Evolutionary conservation across 345 rosid genomes (phyloP), one percentile per base, ranked within the genome.

Genomic region (Euphorbia pulcherrima): DNA sequence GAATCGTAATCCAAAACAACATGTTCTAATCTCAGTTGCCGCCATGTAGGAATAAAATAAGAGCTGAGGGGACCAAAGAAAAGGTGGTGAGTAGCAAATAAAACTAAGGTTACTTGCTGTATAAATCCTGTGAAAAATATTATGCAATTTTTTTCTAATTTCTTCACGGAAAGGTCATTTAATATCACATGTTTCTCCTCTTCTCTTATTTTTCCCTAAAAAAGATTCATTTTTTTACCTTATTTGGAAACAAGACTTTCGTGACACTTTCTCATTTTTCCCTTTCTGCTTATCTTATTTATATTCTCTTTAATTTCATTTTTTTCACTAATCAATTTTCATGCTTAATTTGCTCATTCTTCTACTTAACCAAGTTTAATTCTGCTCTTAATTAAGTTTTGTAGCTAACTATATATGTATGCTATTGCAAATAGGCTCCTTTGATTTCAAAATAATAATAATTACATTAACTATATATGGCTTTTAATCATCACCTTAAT

Each of bases 101-200:
- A n/a, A 56, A 27, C 33, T 27, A 59, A 62, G 17, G 53, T 57
- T 58, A 17, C n/a, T n/a, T n/a, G n/a, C n/a, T n/a, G n/a, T n/a
- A 13, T 59, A 24, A 28, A 70, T 61, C 77, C 29, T 69, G 75
- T 74, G 78, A 73, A 59, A 69, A 7, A 12, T 47, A 33, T 50
- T 28, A 23, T 12, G 40, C n/a, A 48, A 12, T 44, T 44, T 28
- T 75, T 65, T 23, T n/a, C n/a, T n/a, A n/a, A n/a, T n/a, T n/a
- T n/a, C 39, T 21, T 44, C 82, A 75, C 83, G 81, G 78, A 81
- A 78, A 83, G 84, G 52, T 69, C 71, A 74, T 76, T 46, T 33
- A 72, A 35, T 55, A 30, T 83, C 82, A 80, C 82, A 78, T 76
- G 82, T 78, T 74, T 74, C 70, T n/a, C 68, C 71, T 70, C 80